Percentiles rank a stretch among this genome's conserved stretches.
Conservation (phyloP, 495 filamentous ascomycete genomes). For the Bathelium albidoporum region DNA sequence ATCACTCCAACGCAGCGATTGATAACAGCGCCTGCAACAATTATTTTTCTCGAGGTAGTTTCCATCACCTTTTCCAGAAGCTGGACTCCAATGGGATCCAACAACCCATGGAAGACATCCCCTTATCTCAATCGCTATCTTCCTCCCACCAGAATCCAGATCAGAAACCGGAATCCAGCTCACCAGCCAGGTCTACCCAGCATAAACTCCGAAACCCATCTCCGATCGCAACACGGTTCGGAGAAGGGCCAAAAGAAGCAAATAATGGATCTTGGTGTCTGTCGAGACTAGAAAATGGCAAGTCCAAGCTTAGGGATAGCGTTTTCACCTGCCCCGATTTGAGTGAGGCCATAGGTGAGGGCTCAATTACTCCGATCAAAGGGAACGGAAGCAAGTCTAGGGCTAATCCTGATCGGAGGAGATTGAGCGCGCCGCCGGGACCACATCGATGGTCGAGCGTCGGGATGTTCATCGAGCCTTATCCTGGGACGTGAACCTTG, state of each 20-base stretch:
- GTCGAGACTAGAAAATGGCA: background rate
- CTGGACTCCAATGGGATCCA: background rate
- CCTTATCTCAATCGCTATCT: background rate
- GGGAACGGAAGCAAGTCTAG: background rate
- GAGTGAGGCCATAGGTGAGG: background rate
- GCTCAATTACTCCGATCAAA: no score
- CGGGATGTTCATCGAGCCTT: background rate
- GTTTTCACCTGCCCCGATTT: background rate
- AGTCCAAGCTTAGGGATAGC: background rate
- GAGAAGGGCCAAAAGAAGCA: background rate
- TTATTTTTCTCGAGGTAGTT: background rate
- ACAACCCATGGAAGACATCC: background rate
- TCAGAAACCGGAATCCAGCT: background rate
- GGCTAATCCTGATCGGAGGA: background rate
- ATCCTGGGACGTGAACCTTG: background rate
- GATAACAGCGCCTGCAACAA: background rate
- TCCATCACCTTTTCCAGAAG: background rate
- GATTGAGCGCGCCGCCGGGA: background rate
- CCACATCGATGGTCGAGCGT: background rate
- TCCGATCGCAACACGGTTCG: background rate
- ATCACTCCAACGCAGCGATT: background rate
- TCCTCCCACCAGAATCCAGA: background rate
- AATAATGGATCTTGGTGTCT: background rate
- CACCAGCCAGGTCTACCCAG: background rate
- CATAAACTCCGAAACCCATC: background rate